Conservation (phyloP, 2,329 filamentous ascomycete species). For the Colletotrichum gloeosporioides region DNA sequence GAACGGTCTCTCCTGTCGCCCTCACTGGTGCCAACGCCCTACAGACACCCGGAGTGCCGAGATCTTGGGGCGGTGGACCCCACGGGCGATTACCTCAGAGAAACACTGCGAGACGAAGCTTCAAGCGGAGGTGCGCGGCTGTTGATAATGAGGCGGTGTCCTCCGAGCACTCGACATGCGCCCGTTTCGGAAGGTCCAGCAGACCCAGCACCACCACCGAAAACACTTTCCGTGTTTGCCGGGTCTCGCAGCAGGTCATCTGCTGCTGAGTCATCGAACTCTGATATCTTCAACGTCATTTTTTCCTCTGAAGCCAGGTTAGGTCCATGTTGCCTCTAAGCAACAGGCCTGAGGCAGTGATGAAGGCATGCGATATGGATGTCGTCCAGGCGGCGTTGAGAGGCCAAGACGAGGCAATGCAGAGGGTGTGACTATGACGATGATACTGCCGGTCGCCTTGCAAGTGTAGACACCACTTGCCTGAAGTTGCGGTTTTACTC, state of each 20-base stretch:
- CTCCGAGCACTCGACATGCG: background rate
- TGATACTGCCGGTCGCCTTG: background rate
- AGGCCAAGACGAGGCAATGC: background rate
- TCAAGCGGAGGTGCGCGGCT: background rate
- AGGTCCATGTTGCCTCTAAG: background rate
- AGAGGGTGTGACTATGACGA: background rate
- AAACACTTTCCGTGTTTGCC: conserved; percentile 1
- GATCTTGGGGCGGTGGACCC: background rate
- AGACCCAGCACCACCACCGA: background rate
- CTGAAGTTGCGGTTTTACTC: background rate
- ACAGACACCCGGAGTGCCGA: background rate
- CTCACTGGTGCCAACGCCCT: background rate
- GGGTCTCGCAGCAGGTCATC: background rate
- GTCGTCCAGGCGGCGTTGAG: background rate
- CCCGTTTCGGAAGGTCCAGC: conserved; percentile 14
- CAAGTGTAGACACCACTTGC: background rate
- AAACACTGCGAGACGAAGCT: background rate
- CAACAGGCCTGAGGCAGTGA: background rate
- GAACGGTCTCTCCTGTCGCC: background rate
- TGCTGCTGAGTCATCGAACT: conserved; percentile 3
- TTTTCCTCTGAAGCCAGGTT: background rate
- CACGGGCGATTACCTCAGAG: background rate
- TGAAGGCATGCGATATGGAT: background rate
- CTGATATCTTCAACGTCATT: conserved; percentile 1
- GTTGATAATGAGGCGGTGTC: conserved; percentile 6